Evolutionary conservation across 2,329 filamentous ascomycete genomes (phyloP).

Genomic region (Sporothrix pallida): DNA sequence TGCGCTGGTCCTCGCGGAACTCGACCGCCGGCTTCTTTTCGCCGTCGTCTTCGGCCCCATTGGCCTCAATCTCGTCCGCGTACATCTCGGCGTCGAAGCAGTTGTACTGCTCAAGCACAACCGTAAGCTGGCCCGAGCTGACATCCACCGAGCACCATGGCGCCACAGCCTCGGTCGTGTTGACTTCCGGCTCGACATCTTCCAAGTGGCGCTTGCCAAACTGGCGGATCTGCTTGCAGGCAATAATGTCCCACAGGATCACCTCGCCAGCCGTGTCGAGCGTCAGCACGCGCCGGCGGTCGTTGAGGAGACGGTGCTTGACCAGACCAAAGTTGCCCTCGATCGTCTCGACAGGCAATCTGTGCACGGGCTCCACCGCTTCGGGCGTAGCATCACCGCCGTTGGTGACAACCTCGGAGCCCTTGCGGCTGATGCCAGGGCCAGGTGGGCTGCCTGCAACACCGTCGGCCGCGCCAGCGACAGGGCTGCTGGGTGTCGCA

Average conservation of each 20-base stretch:
- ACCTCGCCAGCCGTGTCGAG: slow-evolving; percentile 95
- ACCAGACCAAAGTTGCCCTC: slow-evolving; percentile 95
- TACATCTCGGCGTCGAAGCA: slow-evolving; percentile 99
- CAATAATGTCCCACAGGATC: slow-evolving; percentile 89
- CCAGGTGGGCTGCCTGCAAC: not conserved
- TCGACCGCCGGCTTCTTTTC: slow-evolving; percentile 56
- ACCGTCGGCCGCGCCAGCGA: slow-evolving; percentile 39
- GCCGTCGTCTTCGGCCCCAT: slow-evolving; percentile 53
- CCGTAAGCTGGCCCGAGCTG: slow-evolving; percentile 87
- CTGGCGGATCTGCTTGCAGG: slow-evolving; percentile 87
- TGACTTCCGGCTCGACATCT: slow-evolving; percentile 84
- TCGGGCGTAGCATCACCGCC: slow-evolving; percentile 48
- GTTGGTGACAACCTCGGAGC: slow-evolving; percentile 57
- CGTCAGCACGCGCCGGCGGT: slow-evolving; percentile 85
- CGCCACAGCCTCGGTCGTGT: slow-evolving; percentile 85
- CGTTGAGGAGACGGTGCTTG: slow-evolving; percentile 90
- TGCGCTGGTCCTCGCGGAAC: slow-evolving; percentile 91
- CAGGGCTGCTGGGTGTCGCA: slow-evolving; percentile 43
- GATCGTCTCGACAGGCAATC: slow-evolving; percentile 77
- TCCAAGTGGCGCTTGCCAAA: slow-evolving; percentile 95
- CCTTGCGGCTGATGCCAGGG: slow-evolving; percentile 54
- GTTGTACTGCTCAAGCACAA: slow-evolving; percentile 90
- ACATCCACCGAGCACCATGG: slow-evolving; percentile 98
- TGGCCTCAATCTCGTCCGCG: slow-evolving; percentile 74
- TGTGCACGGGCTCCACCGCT: slow-evolving; percentile 67